Base-by-base conservation (phyloP, 2,329 filamentous ascomycete genomes). In the Colletotrichum acutatum region DNA sequence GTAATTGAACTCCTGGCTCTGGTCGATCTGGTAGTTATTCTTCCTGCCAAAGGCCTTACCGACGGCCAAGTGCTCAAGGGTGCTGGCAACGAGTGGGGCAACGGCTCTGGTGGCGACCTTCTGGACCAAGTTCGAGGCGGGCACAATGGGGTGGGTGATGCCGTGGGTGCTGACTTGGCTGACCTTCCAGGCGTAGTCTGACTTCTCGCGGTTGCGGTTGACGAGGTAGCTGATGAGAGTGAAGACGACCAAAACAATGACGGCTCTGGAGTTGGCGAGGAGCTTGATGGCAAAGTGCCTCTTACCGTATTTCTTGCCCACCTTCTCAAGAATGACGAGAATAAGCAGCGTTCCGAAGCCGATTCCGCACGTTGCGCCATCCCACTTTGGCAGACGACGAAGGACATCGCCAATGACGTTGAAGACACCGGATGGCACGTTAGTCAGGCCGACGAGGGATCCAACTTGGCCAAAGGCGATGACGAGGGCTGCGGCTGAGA, bases 321-420 rank as follows among this genome's bases (percentile, higher is more conserved):
- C 83, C 74, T 90, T 86, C 69, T 92, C 87, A 46, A 93, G 84
- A 2, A 85, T 77, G 1, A 88, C 84, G 2, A 93, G 84, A 32
- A 92, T 82, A 0, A 90, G 68, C 22, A 92, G 86, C 0, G 87
- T 86, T 0, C 86, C 86, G 68, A 92, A 86, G 0, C 91, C 91
- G n/a, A 93, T 86, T 3, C 92, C 92, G 22, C 93, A 92, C 79
- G 95, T 92, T 2, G 94, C 78, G 42, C 85, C 86, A 0, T 89
- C 84, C 11, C 80, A 71, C 16, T 74, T 76, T 0, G 81, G 79
- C 4, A 88, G 76, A 14, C 68, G 68, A 9, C 46, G 63, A n/a
- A 74, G 64, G n/a, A 74, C 68, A 58, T 74, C 49, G 9, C 68
- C 68, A 1, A 74, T 74, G 24, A 67, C 68, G 42, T 52, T 72